A percentile compares a stretch with the other conserved stretches of the same genome.
phyloP scores from a whole-genome alignment of 2,329 filamentous ascomycete species.

The Taxawa tesnikishii region DNA sequence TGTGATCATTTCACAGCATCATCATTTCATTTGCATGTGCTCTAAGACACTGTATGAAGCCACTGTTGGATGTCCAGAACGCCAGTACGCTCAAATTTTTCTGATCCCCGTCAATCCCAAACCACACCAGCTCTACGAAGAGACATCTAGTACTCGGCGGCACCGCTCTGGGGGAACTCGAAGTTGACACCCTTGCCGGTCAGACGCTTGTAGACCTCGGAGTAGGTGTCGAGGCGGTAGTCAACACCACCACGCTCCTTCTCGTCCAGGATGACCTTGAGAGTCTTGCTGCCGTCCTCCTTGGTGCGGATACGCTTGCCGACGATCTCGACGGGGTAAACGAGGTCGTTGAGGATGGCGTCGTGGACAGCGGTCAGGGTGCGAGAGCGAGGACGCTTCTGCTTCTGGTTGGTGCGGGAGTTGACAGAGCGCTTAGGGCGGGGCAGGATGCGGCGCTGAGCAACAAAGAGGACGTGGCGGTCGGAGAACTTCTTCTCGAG shows the following conservation, averaged over 20 bases:
- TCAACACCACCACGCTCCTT: constrained; percentile 99
- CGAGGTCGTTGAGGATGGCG: constrained; percentile 92
- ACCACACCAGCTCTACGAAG: not conserved
- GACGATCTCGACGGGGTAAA: constrained; percentile 99
- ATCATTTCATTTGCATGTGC: too few species aligned
- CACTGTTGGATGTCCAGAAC: too few species aligned
- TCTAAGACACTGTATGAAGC: too few species aligned
- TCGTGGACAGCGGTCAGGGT: constrained; percentile 99
- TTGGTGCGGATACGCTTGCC: constrained; percentile 98
- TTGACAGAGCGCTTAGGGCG: constrained; percentile 97
- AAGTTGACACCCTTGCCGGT: constrained; percentile 95
- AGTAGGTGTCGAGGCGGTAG: constrained; percentile 99
- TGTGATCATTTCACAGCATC: too few species aligned
- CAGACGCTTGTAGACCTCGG: constrained; percentile 96
- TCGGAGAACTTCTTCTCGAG: constrained; percentile 99
- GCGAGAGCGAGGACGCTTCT: constrained; percentile 97
- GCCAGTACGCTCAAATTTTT: too few species aligned
- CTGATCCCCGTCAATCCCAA: not conserved
- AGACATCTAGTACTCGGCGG: constrained; percentile 62
- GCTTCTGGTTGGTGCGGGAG: constrained; percentile 89
- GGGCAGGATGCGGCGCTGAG: constrained; percentile 95
- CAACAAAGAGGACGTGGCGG: constrained; percentile 98
- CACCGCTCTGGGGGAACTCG: constrained; percentile 83
- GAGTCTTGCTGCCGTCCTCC: constrained; percentile 95
- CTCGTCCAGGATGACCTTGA: constrained; percentile 99